Evolutionary conservation across 2,329 filamentous ascomycete genomes (phyloP).

Genomic region (Ophiocordyceps camponoti-leonardi): DNA sequence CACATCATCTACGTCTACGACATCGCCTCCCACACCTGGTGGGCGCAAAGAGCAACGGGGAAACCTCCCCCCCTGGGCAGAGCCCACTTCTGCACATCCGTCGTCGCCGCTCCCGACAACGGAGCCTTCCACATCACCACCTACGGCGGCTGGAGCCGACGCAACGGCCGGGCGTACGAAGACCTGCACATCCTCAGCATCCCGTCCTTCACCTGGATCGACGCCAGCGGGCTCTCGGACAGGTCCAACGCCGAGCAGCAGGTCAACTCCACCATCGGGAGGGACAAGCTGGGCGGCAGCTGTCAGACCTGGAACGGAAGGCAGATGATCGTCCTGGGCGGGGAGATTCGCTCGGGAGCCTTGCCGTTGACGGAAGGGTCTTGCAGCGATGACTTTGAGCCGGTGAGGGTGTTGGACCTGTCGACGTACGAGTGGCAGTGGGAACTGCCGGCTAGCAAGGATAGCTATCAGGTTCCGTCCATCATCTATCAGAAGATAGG

Average conservation of each 20-base stretch:
- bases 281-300: not conserved
- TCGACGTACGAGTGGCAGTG: not conserved
- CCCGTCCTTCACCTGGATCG: not conserved
- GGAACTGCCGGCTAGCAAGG: not conserved
- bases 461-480: not conserved
- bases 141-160: not conserved
- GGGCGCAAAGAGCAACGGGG: not conserved
- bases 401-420: not conserved
- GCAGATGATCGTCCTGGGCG: not conserved
- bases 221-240: not conserved
- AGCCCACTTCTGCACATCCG: not conserved
- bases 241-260: not conserved
- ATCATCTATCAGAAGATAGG: not conserved
- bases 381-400: not conserved
- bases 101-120: not conserved
- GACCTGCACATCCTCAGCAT: not conserved
- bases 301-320: not conserved
- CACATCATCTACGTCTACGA: not conserved
- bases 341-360: not conserved
- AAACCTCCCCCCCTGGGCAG: not conserved
- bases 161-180: not conserved
- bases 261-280: not conserved
- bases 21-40: not conserved
- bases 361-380: not conserved
- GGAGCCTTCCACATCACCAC: not conserved